Evolutionary conservation across 2,329 filamentous ascomycete genomes (phyloP).

Genomic region (Daldinia eschscholtzii): DNA sequence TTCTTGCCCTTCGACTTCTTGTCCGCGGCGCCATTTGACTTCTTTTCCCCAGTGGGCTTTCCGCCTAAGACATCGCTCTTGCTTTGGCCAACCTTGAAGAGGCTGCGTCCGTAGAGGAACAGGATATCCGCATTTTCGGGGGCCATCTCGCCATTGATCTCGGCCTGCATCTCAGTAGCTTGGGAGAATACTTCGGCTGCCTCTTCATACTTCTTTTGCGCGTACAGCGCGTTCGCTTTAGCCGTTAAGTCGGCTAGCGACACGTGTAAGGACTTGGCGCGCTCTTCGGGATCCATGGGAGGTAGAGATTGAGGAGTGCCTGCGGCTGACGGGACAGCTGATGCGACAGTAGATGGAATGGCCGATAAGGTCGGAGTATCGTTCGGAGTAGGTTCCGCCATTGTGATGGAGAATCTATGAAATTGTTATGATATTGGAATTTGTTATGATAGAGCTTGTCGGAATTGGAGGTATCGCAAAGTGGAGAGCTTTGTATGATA

Average conservation of each 20-base stretch:
- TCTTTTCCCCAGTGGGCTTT: slow-evolving; percentile 73
- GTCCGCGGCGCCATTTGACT: slow-evolving; percentile 57
- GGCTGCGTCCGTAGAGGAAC: slow-evolving; percentile 91
- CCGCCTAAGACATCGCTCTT: slow-evolving; percentile 95
- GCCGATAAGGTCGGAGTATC: slow-evolving; percentile 49
- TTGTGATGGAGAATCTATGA: slow-evolving; percentile 38
- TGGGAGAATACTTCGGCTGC: slow-evolving; percentile 90
- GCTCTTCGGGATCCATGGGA: slow-evolving; percentile 58
- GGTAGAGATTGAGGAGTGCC: slow-evolving; percentile 51
- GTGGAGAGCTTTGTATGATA: slow-evolving; percentile 5
- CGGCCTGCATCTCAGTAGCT: slow-evolving; percentile 89
- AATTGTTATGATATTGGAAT: slow-evolving; percentile 18
- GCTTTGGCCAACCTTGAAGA: slow-evolving; percentile 93
- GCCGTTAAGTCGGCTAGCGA: slow-evolving; percentile 82
- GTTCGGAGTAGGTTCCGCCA: slow-evolving; percentile 51
- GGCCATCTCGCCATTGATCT: slow-evolving; percentile 91
- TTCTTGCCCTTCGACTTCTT: slow-evolving; percentile 57
- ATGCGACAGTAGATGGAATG: slow-evolving; percentile 50
- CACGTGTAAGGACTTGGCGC: slow-evolving; percentile 67
- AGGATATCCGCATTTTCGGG: slow-evolving; percentile 93
- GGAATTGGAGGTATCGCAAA: slow-evolving; percentile 1
- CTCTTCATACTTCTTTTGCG: slow-evolving; percentile 86
- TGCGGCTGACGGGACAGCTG: slow-evolving; percentile 43
- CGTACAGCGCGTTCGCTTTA: slow-evolving; percentile 86
- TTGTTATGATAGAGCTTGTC: slow-evolving; percentile 16